Conservation (phyloP, 2,329 filamentous ascomycete species). For the Venturia asperata region DNA sequence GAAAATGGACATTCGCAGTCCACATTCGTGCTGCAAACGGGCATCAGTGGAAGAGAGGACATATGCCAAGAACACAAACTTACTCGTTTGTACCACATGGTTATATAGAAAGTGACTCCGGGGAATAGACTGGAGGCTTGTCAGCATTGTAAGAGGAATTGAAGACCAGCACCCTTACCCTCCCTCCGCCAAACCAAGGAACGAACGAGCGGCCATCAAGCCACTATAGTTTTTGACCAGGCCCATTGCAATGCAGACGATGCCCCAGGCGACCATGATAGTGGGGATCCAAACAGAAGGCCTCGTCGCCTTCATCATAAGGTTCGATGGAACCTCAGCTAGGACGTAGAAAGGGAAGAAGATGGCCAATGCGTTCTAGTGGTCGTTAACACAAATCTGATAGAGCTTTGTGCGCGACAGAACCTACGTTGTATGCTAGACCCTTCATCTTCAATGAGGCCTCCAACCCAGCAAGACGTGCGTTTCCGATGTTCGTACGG, state of each 20-base stretch:
- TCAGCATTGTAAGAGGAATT: background rate
- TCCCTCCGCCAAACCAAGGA: constrained; percentile 19
- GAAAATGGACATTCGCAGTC: constrained; percentile 56
- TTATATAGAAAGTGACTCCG: constrained; percentile 24
- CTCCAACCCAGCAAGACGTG: constrained; percentile 35
- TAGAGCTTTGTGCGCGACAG: constrained; percentile 23
- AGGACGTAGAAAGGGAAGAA: constrained; percentile 35
- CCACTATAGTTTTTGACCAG: constrained; percentile 20
- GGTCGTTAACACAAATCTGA: background rate
- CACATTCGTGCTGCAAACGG: constrained; percentile 44
- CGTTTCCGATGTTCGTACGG: constrained; percentile 44
- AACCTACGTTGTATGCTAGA: constrained; percentile 27
- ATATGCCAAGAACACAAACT: background rate
- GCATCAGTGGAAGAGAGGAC: background rate
- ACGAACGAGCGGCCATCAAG: constrained; percentile 17
- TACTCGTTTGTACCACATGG: constrained; percentile 34
- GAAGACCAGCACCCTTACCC: background rate
- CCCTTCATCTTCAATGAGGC: constrained; percentile 31
- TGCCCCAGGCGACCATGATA: constrained; percentile 20
- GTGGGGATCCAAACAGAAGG: constrained; percentile 20
- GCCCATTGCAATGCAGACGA: constrained; percentile 19
- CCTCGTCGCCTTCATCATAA: constrained; percentile 20
- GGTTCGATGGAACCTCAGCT: constrained; percentile 20
- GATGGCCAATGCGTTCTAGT: constrained; percentile 29
- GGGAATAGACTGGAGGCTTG: constrained; percentile 10